Evolutionary conservation across 768 basidiomycete species (phyloP), one percentile per base, ranked within the genome.

Genomic region (Mycena amicta): DNA sequence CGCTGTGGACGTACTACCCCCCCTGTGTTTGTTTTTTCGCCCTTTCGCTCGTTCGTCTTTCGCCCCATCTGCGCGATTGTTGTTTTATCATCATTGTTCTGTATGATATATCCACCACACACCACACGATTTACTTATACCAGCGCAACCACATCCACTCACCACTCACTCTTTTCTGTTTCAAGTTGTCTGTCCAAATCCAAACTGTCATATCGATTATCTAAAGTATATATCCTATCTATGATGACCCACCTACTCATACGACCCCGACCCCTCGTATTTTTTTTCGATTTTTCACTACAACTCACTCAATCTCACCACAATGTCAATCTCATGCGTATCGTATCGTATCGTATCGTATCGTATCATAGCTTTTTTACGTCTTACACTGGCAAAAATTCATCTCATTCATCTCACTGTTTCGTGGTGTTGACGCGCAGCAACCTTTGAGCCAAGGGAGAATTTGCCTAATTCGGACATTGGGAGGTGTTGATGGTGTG

Each of bases 1-100:
- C 43, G 43, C 43, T 45, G 43, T 45, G 43, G 43, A 45, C 43
- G 33, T 37, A 37, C 43, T 45, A 45, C 43, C 43, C 43, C 22
- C 43, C 13, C 22, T 15, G 20, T 23, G 43, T 45, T 6, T 45
- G 12, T 45, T 45, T 45, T 6, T 45, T 13, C 20, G 15, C 22
- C 22, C 43, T 45, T 23, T 45, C 43, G 6, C 8, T 45, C 20
- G 13, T 45, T 8, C 8, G 33, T 37, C 33, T 18, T 18, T 37
- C 33, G 8, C 18, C 33, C 33, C n/a, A n/a, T 8, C 33, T 37
- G 33, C 18, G 33, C 18, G 8, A 18, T 37, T 37, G 33, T 37
- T 37, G 8, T 37, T 37, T 8, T 37, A 37, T 37, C 33, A 37
- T 37, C 11, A 37, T 37, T 37, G 18, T 16, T 23, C 20, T 23